A percentile compares a stretch with the other conserved stretches of the same genome.
Conservation (phyloP, 2,329 filamentous ascomycete species). For the Zalaria sp. region DNA sequence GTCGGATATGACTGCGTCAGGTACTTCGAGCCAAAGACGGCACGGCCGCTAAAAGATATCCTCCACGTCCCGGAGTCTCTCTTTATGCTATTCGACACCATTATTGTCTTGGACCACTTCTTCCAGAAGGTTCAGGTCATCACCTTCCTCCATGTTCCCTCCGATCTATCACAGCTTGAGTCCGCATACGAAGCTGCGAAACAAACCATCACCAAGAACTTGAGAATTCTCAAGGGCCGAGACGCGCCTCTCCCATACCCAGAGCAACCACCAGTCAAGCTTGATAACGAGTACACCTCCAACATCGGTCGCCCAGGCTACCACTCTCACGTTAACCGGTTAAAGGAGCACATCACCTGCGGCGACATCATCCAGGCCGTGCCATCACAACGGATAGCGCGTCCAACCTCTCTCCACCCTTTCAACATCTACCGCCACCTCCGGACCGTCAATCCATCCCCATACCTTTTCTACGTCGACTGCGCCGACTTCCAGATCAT, state of each 20-base stretch:
- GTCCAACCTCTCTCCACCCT: conserved; percentile 80
- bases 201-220: conserved; percentile 48
- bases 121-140: conserved; percentile 87
- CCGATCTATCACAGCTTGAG: conserved; percentile 38
- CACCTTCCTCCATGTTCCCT: conserved; percentile 64
- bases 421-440: conserved; percentile 98
- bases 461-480: conserved; percentile 92
- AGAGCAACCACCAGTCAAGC: conserved; percentile 56
- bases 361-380: conserved; percentile 98
- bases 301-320: conserved; percentile 86
- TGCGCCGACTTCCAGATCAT: conserved; percentile 90
- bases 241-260: conserved; percentile 57
- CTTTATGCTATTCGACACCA: conserved; percentile 94
- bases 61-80: conserved; percentile 82
- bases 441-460: conserved; percentile 92
- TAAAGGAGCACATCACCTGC: conserved; percentile 81
- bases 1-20: conserved; percentile 94
- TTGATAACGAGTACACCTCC: conserved; percentile 68
- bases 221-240: conserved; percentile 57
- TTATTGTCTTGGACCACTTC: conserved; percentile 90
- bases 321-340: conserved; percentile 67
- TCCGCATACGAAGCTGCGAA: conserved; percentile 57
- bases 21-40: conserved; percentile 97
- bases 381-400: conserved; percentile 81
- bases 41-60: conserved; percentile 67